These are phyloP conservation scores for Ascosphaera aggregata DNA, from an alignment of 2,329 filamentous ascomycete genomes.

Conservation along the genomic window DNA sequence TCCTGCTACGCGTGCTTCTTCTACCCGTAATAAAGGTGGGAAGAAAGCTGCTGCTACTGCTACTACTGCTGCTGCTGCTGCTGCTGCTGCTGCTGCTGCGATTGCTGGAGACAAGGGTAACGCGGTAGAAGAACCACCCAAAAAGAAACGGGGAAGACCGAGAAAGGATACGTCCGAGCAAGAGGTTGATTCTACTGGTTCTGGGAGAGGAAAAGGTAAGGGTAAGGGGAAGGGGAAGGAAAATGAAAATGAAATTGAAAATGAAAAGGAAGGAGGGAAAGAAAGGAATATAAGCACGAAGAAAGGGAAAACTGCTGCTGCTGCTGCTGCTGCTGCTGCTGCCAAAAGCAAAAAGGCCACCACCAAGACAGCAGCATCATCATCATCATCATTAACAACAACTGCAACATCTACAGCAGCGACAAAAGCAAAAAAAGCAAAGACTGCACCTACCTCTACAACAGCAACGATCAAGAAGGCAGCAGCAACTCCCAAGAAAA, in stretches of 20 bases:
- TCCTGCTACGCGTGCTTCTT: no score
- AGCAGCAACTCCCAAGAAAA: no score
- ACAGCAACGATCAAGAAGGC: no score
- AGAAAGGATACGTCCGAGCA: neutral
- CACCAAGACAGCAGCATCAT: neutral
- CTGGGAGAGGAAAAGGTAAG: neutral
- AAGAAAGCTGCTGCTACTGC: no score
- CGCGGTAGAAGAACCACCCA: neutral
- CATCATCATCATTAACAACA: no score
- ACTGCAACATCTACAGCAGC: no score
- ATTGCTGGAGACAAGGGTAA: neutral
- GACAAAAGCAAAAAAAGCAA: no score
- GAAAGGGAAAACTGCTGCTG: neutral
- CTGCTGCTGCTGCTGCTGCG: neutral
- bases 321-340: no score
- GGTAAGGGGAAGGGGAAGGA: neutral
- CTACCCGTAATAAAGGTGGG: no score
- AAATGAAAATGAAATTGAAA: no score
- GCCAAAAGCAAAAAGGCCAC: neutral
- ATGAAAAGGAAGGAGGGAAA: neutral
- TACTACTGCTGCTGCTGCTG: conserved; percentile 1
- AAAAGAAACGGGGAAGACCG: neutral
- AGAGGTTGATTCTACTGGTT: no score
- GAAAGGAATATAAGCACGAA: neutral
- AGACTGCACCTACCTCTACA: no score